These are phyloP conservation scores for Xylaria cubensis DNA, from an alignment of 495 filamentous ascomycete species.

Conservation along the genomic window DNA sequence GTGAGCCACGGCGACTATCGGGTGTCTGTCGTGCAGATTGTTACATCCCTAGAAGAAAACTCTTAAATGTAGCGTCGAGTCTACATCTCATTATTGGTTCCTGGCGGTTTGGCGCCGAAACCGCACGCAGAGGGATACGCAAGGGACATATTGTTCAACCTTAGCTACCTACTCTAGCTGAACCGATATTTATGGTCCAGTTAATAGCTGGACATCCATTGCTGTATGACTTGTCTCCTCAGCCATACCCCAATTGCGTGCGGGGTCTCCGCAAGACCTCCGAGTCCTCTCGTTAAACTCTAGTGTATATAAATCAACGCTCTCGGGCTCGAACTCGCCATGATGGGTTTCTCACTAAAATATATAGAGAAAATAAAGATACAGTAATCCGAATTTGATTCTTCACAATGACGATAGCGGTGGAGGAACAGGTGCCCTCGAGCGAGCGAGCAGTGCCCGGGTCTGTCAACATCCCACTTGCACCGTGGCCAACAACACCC, in stretches of 20 bases:
- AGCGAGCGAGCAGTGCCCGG: conserved; percentile 65
- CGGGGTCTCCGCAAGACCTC: conserved; percentile 11
- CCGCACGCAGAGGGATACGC: background rate
- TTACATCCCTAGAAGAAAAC: background rate
- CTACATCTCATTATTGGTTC: background rate
- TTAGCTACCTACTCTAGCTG: background rate
- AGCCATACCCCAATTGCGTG: conserved; percentile 1
- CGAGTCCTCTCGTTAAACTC: background rate
- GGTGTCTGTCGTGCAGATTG: too few species aligned
- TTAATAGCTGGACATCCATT: background rate
- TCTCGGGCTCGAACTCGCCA: background rate
- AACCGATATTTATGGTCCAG: background rate
- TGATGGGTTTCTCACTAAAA: background rate
- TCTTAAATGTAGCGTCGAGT: background rate
- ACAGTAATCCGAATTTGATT: background rate
- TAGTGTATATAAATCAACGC: background rate
- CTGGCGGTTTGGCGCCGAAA: background rate
- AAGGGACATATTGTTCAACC: background rate
- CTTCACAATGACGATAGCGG: conserved; percentile 1
- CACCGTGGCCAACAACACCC: conserved; percentile 47
- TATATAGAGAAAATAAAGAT: background rate
- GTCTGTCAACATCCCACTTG: conserved; percentile 59
- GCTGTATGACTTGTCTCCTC: background rate
- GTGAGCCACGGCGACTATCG: background rate
- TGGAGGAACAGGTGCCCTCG: conserved; percentile 44